These are phyloP conservation scores for Vaucheria bursata DNA, from an alignment of 352 stramenopile species.

Conservation along the genomic window DNA sequence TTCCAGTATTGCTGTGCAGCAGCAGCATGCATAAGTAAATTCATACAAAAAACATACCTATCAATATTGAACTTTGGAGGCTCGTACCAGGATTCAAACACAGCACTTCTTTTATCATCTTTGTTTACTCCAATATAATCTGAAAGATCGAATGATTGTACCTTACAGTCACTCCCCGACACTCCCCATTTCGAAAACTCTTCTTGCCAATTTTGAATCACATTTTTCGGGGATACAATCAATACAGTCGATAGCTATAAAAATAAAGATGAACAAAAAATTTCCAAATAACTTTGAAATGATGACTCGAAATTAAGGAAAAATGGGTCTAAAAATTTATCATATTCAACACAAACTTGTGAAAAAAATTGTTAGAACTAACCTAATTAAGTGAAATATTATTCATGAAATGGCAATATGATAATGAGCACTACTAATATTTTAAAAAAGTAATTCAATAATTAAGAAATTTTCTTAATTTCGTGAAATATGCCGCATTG, in stretches of 20 bases:
- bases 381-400: no score
- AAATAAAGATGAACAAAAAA: not conserved
- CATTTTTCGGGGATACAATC: conserved; percentile 38
- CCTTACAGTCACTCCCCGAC: not conserved
- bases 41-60: not conserved
- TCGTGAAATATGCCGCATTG: no score
- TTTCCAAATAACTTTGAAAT: not conserved
- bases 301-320: no score
- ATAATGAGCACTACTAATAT: no score
- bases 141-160: not conserved
- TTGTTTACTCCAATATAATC: not conserved
- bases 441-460: no score
- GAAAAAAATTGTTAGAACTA: no score
- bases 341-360: no score
- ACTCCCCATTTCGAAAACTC: conserved; percentile 19
- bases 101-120: not conserved
- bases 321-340: no score
- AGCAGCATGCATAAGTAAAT: not conserved
- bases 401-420: no score
- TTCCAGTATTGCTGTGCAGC: no score
- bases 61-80: not conserved
- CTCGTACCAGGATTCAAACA: not conserved
- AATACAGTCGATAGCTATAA: conserved; percentile 25
- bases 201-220: conserved; percentile 40
- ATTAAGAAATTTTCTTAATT: no score